These are phyloP conservation scores for Neoboletus magnificus DNA, from an alignment of 768 basidiomycete species.

Conservation along the genomic window DNA sequence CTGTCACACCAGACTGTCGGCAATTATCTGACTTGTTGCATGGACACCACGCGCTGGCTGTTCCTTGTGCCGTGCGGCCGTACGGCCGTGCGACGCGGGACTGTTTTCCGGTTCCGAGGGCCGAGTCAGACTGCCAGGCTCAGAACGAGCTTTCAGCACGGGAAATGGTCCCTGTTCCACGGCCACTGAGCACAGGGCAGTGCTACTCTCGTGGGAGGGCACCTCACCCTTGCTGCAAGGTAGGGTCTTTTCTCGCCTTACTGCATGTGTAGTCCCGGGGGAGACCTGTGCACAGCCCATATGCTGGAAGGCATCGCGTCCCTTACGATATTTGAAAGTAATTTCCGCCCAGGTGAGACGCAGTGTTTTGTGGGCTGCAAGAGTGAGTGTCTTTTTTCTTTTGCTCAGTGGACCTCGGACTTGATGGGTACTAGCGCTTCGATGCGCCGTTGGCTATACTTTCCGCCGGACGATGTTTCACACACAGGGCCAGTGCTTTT, in stretches of 20 bases:
- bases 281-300: neutral
- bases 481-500: neutral
- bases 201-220: slow-evolving; percentile 4
- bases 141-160: slow-evolving; percentile 1
- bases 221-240: slow-evolving; percentile 23
- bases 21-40: slow-evolving; percentile 9
- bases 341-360: slow-evolving; percentile 22
- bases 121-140: slow-evolving; percentile 11
- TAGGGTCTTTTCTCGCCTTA: slow-evolving; percentile 5
- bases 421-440: neutral
- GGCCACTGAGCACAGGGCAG: slow-evolving; percentile 4
- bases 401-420: slow-evolving; percentile 4
- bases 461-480: slow-evolving; percentile 1
- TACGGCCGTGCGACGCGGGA: slow-evolving; percentile 1
- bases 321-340: slow-evolving; percentile 20
- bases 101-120: slow-evolving; percentile 25
- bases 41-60: slow-evolving; percentile 11
- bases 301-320: slow-evolving; percentile 6
- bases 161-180: slow-evolving; percentile 1
- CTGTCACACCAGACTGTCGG: slow-evolving; percentile 3
- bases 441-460: slow-evolving; percentile 4
- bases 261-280: slow-evolving; percentile 2
- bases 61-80: slow-evolving; percentile 4
- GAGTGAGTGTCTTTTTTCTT: slow-evolving; percentile 1
- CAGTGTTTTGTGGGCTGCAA: slow-evolving; percentile 1